Evolutionary conservation across 2,329 filamentous ascomycete genomes (phyloP).

Genomic region (Colletotrichum nymphaeae): DNA sequence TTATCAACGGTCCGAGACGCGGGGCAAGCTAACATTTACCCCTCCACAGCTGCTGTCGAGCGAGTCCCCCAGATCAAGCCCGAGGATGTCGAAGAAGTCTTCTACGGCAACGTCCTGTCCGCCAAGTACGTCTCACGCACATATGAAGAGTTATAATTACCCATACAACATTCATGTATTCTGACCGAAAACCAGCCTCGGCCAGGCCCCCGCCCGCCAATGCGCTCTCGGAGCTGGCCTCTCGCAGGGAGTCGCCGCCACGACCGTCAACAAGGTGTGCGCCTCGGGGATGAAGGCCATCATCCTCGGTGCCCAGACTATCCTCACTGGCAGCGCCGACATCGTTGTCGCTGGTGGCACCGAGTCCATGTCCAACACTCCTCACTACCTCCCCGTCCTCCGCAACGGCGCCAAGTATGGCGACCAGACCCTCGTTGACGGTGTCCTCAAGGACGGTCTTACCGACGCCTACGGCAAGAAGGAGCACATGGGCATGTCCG

Average conservation of each 20-base stretch:
- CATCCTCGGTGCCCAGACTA: slow-evolving; percentile 94
- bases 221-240: slow-evolving; percentile 92
- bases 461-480: slow-evolving; percentile 92
- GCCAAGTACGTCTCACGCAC: slow-evolving; percentile 76
- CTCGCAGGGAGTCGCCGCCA: slow-evolving; percentile 81
- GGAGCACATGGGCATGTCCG: slow-evolving; percentile 96
- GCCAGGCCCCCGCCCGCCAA: slow-evolving; percentile 96
- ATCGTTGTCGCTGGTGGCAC: slow-evolving; percentile 94
- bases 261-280: slow-evolving; percentile 99
- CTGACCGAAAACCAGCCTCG: slow-evolving; percentile 70
- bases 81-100: slow-evolving; percentile 93
- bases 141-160: neutral
- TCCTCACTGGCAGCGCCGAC: slow-evolving; percentile 94
- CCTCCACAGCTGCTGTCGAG: slow-evolving; percentile 76
- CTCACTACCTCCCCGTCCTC: slow-evolving; percentile 92
- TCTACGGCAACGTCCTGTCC: slow-evolving; percentile 97
- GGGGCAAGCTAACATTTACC: slow-evolving; percentile 32
- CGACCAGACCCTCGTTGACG: slow-evolving; percentile 88
- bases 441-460: slow-evolving; percentile 92
- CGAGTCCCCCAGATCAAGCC: slow-evolving; percentile 88
- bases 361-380: slow-evolving; percentile 98
- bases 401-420: slow-evolving; percentile 94
- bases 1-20: slow-evolving; percentile 11
- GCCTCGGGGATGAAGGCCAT: slow-evolving; percentile 95
- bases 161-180: neutral